Evolutionary conservation across 2,329 filamentous ascomycete genomes (phyloP), one percentile per base, ranked within the genome.

Genomic region (Lasiodiplodia citricola): DNA sequence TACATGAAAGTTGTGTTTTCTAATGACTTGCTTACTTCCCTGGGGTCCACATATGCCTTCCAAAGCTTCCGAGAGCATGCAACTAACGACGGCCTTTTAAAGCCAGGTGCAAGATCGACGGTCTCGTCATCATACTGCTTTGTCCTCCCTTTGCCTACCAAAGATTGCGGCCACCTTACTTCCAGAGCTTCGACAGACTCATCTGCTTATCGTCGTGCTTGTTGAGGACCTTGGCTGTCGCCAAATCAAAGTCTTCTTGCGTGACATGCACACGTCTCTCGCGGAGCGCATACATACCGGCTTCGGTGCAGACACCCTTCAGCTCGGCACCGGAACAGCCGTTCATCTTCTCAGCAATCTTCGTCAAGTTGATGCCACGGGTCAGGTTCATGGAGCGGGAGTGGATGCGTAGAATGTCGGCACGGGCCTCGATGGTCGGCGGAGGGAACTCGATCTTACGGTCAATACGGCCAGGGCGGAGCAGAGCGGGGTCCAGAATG

Each of bases 281-380:
- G 74, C 96, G 90, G 72, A 99, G 86, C 16, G 96, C 96, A 79
- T 96, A 99, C 96, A 99, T 99, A 76, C 96, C 96, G 2, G 96
- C 94, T 82, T 99, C 96, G 56, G 96, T 99, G 81, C 96, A 99
- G 58, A 99, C 96, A 84, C 96, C 96, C 89, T 99, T 99, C 75
- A 99, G 83, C 83, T 99, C 96, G 67, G 96, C 96, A 70, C 96
- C 96, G 3, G 94, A 97, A 83, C 96, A 99, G 64, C 96, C 96
- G 77, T 97, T 97, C 96, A 99, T 99, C 88, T 98, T 98, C 86
- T 99, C 96, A 37, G 96, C 96, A 75, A 98, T 97, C 89, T 99
- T 99, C 76, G 88, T 97, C 73, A 99, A 85, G 83, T 99, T 97
- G 85, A 99, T 98, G 65, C 96, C 96, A 77, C 96, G 89, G 16